Percentiles rank a stretch among this genome's conserved stretches.
Conservation (phyloP, 345 rosid genomes). For the Gossypium ekmanianum region DNA sequence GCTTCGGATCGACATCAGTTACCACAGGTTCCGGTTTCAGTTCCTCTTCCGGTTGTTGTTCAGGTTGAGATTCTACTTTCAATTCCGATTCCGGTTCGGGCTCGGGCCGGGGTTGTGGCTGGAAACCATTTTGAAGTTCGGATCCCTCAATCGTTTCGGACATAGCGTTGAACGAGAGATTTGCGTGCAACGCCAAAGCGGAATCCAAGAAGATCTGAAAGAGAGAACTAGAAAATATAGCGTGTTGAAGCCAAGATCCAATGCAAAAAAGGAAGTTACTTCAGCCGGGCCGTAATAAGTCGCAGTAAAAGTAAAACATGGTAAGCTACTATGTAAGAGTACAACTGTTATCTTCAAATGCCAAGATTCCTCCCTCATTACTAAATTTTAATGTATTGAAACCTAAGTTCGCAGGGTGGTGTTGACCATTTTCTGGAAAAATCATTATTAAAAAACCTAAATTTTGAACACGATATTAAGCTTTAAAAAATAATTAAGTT, state of each 20-base stretch:
- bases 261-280: background rate
- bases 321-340: background rate
- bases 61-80: constrained; percentile 3
- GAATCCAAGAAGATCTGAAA: background rate
- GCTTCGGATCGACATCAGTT: background rate
- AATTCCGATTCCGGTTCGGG: constrained; percentile 27
- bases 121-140: constrained; percentile 5
- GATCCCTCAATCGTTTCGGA: background rate
- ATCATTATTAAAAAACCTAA: too few species aligned
- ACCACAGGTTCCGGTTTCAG: background rate
- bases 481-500: too few species aligned
- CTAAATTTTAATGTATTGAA: too few species aligned
- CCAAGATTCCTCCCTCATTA: too few species aligned
- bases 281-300: background rate
- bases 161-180: background rate
- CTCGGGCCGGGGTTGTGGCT: constrained; percentile 26
- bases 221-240: background rate
- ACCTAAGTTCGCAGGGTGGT: too few species aligned
- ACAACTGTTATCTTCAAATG: too few species aligned
- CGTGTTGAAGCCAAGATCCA: background rate
- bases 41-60: background rate
- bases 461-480: too few species aligned
- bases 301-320: background rate
- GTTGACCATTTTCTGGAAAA: too few species aligned
- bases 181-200: background rate